Evolutionary conservation across 345 rosid genomes (phyloP), one percentile per base, ranked within the genome.

Genomic region (Cardamine resedifolia): DNA sequence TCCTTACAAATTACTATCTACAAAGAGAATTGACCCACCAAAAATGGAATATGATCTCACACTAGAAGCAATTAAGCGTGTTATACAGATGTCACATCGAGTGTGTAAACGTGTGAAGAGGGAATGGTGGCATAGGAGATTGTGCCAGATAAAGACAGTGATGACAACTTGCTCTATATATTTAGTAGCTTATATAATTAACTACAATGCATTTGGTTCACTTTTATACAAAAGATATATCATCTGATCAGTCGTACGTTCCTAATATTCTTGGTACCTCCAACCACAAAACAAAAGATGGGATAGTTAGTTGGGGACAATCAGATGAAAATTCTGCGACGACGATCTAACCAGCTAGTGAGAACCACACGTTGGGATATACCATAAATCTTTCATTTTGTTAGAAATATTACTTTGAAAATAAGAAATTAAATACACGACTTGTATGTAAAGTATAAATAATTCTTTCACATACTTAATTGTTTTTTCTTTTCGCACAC

Each of bases 231-330:
- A 47, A 27, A 10, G 74, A 47, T 58, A 15, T 36, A 27, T 14
- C 30, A 51, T 41, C 7, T 18, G 48, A 53, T 33, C 38, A 34
- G 24, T 64, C 77, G 50, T 65, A 73, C 71, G 58, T 73, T 73
- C 66, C 72, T 73, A 73, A 58, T 73, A 65, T 65, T 65, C 41
- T 73, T 65, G 71, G 33, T 56, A 65, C 67, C 41, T 66, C 72
- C 78, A 74, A 66, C 78, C 28, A 59, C 67, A 66, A 58, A 49
- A 58, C 60, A n/a, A 33, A 44, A 64, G 33, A 56, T 47, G 41
- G 36, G 66, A 64, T 33, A 65, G 77, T 73, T 64, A 57, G 77
- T 73, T 73, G 71, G 27, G 49, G 50, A 56, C 39, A 45, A 14
- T 33, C 77, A 48, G 71, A 64, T 73, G 77, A 47, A 64, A 39